A percentile compares a stretch with the other conserved stretches of the same genome.
Evolutionary conservation across 2,329 filamentous ascomycete species (phyloP).

Genomic region (Monilinia aucupariae): DNA sequence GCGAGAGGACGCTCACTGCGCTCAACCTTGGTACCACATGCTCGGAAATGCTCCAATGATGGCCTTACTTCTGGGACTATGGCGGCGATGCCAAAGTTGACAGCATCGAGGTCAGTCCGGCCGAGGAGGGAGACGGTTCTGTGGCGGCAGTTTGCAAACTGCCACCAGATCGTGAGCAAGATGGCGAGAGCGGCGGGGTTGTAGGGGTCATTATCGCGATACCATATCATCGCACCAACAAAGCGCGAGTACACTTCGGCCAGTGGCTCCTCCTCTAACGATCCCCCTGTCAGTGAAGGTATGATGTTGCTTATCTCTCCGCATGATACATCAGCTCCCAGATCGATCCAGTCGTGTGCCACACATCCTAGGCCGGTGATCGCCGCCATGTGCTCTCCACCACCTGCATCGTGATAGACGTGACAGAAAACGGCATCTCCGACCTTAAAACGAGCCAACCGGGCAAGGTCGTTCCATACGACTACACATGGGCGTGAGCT

Average conservation of each 20-base stretch:
- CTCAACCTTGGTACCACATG: neutral
- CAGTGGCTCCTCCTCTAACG: neutral
- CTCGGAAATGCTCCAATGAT: constrained; percentile 7
- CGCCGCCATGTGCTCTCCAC: neutral
- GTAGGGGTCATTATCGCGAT: constrained; percentile 4
- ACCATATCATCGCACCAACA: neutral
- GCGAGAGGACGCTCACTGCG: neutral
- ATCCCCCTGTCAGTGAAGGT: neutral
- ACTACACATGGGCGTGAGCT: neutral
- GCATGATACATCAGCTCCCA: constrained; percentile 1
- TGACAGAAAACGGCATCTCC: constrained; percentile 6
- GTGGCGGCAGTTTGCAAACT: constrained; percentile 8
- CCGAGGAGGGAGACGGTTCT: constrained; percentile 1
- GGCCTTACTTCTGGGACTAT: neutral
- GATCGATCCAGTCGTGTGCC: neutral
- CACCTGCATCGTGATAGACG: constrained; percentile 1
- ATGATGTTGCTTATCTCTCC: constrained; percentile 2
- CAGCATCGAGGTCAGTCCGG: neutral
- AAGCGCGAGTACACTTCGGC: constrained; percentile 5
- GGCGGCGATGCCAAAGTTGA: neutral
- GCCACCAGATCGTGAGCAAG: neutral
- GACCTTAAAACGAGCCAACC: constrained; percentile 1
- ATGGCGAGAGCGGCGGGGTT: neutral
- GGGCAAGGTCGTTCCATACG: neutral
- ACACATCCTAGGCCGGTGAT: neutral